Evolutionary conservation across 2,329 filamentous ascomycete species (phyloP).

Genomic region (Celoporthe dispersa): DNA sequence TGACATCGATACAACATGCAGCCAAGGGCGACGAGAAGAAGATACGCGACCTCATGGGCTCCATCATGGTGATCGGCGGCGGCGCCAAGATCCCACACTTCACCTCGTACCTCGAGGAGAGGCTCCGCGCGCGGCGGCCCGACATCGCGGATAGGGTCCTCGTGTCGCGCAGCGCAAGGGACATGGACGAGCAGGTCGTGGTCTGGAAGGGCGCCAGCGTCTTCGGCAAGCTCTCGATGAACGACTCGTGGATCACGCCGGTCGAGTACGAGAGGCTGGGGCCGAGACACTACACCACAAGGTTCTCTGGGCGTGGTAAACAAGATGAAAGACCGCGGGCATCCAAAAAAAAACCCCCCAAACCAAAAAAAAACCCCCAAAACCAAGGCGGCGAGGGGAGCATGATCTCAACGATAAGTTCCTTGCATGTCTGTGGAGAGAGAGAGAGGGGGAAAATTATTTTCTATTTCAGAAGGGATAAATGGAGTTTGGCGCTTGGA

Average conservation of each 20-base stretch:
- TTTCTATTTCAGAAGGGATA: background rate
- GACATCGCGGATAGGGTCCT: conserved; percentile 65
- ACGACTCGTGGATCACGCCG: conserved; percentile 92
- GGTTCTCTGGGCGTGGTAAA: conserved; percentile 65
- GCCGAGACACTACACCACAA: conserved; percentile 80
- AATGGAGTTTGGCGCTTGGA: background rate
- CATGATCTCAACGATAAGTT: too few relatives aligned
- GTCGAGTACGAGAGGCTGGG: conserved; percentile 89
- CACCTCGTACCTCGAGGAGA: conserved; percentile 80
- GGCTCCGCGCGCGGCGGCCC: conserved; percentile 69
- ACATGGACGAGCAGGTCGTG: conserved; percentile 97
- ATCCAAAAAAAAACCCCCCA: too few relatives aligned
- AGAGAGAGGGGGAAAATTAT: background rate
- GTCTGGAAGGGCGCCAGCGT: conserved; percentile 98
- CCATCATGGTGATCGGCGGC: conserved; percentile 89
- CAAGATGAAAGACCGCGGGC: background rate
- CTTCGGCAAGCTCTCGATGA: conserved; percentile 88
- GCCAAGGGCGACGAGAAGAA: conserved; percentile 91
- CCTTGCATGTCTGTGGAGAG: too few relatives aligned
- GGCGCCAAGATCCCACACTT: conserved; percentile 82
- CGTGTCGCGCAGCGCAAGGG: conserved; percentile 75
- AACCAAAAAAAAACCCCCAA: background rate
- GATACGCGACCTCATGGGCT: conserved; percentile 84
- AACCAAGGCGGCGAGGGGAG: too few relatives aligned
- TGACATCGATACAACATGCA: conserved; percentile 86